Evolutionary conservation across 805 yeast genomes (phyloP).

Genomic region (Hanseniaspora taiwanica): DNA sequence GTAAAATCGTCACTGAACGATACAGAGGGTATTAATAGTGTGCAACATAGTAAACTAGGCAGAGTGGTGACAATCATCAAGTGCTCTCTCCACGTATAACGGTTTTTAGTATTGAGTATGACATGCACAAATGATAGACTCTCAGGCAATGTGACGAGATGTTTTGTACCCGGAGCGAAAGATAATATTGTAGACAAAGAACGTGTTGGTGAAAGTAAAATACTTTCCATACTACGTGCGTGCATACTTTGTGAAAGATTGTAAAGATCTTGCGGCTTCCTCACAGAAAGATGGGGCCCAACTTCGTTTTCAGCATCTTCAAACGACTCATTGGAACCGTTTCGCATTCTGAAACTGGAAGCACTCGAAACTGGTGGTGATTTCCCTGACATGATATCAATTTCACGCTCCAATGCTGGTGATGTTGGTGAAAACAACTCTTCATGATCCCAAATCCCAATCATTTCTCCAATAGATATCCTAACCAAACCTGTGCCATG

Average conservation of each 20-base stretch:
- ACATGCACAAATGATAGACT: not conserved
- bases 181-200: not conserved
- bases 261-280: too few species aligned
- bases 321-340: too few species aligned
- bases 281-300: too few species aligned
- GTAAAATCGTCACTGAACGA: not conserved
- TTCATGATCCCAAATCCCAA: not conserved
- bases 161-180: too few species aligned
- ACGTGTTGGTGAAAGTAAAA: too few species aligned
- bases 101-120: not conserved
- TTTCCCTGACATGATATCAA: too few species aligned
- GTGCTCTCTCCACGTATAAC: not conserved
- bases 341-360: too few species aligned
- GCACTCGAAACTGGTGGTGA: too few species aligned
- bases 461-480: not conserved
- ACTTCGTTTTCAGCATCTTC: too few species aligned
- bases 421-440: not conserved
- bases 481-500: not conserved
- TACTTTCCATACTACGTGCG: too few species aligned
- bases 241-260: too few species aligned
- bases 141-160: too few species aligned
- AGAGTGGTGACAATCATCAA: not conserved
- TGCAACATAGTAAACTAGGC: not conserved
- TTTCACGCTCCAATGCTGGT: not conserved
- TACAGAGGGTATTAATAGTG: not conserved